Base-by-base conservation (phyloP, 352 stramenopile species). In the Pythium vanterpoolii region DNA sequence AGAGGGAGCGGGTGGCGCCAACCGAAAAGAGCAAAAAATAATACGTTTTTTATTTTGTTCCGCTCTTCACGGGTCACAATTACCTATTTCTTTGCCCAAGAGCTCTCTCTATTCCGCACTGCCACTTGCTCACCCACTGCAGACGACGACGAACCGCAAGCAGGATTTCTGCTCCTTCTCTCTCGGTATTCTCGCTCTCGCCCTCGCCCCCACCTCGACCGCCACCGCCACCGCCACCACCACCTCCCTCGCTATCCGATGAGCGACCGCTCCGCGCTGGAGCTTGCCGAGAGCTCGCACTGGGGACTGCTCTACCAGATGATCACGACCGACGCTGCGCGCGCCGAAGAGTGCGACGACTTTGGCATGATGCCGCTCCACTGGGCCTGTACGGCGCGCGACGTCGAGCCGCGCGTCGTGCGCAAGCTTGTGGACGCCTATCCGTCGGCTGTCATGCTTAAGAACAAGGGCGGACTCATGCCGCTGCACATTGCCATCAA, bases 311-410 rank as follows among this genome's bases (percentile, higher is more conserved):
- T 93, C 38, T 72, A 87, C 52, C 75, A 74, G 21, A 74, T 89
- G 47, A 60, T 93, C 54, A 66, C 70, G 9, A 66, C 66, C 11
- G 48, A 82, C 24, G 66, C 79, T 6, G 69, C 77, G 62, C 72
- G 69, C 68, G 84, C 84, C 23, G 73, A 90, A 44, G 80, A 91
- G 55, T 76, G 79, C 59, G 84, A 94, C 69, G 85, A 94, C 72
- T 93, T 90, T 56, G 85, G 83, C 60, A 94, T 94, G 85, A 84
- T 88, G 69, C 78, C 83, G 50, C 70, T 94, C 50, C 85, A 94
- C 68, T 94, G 85, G 85, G 76, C 81, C 39, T 94, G 85, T 68
- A 93, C 83, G 0, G 85, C 88, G 47, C 76, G 71, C 31, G 70
- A 82, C 56, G 83, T 91, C 42, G 76, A 83, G 36, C 62, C 84